Evolutionary conservation across 139 green algal species (phyloP).

Genomic region (Haematococcus sp.): DNA sequence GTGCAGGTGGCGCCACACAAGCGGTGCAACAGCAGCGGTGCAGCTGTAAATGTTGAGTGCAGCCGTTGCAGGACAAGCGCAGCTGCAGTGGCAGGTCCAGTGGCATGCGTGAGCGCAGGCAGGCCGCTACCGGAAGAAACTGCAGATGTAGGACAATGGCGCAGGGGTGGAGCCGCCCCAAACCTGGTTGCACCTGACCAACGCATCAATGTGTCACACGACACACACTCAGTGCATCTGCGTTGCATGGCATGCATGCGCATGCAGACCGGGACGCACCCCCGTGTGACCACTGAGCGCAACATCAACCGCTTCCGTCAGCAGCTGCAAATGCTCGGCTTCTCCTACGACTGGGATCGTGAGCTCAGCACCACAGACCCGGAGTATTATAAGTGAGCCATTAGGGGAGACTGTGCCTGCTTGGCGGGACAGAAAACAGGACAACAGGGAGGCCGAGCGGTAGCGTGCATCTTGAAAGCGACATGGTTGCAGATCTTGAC

Average conservation of each 20-base stretch:
- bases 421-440: too few relatives aligned
- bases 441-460: not conserved
- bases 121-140: too few relatives aligned
- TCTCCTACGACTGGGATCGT: slow-evolving; percentile 94
- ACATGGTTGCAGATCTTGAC: too few relatives aligned
- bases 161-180: too few relatives aligned
- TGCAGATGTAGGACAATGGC: too few relatives aligned
- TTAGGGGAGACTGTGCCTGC: not conserved
- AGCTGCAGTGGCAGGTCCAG: too few relatives aligned
- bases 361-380: slow-evolving; percentile 91
- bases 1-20: not conserved
- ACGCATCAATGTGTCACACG: not conserved
- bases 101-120: too few relatives aligned
- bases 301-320: slow-evolving; percentile 91
- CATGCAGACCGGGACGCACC: slow-evolving; percentile 92
- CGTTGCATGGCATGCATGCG: too few relatives aligned
- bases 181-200: not conserved
- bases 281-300: slow-evolving; percentile 77
- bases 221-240: not conserved
- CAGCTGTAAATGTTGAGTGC: too few relatives aligned
- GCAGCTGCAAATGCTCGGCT: slow-evolving; percentile 93
- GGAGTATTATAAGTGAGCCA: slow-evolving; percentile 88
- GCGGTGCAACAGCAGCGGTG: too few relatives aligned
- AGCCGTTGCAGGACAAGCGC: too few relatives aligned
- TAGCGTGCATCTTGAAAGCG: too few relatives aligned